Evolutionary conservation across 1,284 basidiomycete species (phyloP), one percentile per base, ranked within the genome.

Genomic region (Irpex rosettiformis): DNA sequence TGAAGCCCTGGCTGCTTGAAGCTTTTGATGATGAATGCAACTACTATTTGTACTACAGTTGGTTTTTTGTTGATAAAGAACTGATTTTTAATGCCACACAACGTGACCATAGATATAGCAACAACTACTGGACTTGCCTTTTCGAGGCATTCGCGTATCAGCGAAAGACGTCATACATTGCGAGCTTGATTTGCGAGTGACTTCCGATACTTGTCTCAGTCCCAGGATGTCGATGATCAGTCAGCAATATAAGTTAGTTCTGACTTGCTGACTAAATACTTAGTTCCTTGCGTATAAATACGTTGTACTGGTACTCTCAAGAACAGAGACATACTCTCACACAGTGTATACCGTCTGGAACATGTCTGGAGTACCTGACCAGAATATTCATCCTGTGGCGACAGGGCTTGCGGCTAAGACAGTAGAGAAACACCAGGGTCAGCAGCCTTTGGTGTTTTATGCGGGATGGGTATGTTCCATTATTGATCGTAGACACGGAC

Each of bases 381-480:
- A 66, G 63, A 60, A 79, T 16, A 79, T 84, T 45, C 73, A 77
- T 63, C 81, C 82, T 3, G 68, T 78, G 58, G 84, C 85, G n/a
- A 88, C 86, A 1, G 86, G 82, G 1, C 67, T 65, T 4, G 86
- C 87, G 1, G 77, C 76, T 2, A 68, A 79, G 63, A 82, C 80
- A 0, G 86, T 84, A 1, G 75, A 70, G 29, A 69, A 71, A 61
- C 84, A 78, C 68, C 76, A 79, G 60, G 75, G 70, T 7, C 76
- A 75, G 13, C 79, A 84, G 65, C 80, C 83, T 1, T 68, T 88
- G 10, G 75, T 84, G 0, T 83, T 88, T 65, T 85, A 83, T 65
- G 74, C 82, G 2, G 84, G 84, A 59, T 88, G 85, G 81, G 82
- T 81, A 60, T 29, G 78, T 28, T 21, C 8, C 1, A 28, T 30